These are phyloP conservation scores for Spizellomyces punctatus DNA, from an alignment of 192 early-diverging fungal genomes.

Conservation along the genomic window DNA sequence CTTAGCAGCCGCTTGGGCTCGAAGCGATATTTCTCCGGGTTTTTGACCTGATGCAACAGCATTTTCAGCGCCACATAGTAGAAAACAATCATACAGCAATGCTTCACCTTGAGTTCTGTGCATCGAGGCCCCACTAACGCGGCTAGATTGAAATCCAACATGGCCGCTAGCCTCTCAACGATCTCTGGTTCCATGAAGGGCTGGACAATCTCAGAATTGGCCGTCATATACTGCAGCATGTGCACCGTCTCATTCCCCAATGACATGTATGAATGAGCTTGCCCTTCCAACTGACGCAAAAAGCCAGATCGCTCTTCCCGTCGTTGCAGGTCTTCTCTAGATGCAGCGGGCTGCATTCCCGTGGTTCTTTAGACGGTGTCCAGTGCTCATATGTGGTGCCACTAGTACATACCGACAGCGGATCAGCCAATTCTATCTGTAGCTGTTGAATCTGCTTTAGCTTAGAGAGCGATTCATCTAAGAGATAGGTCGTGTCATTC, in stretches of 20 bases:
- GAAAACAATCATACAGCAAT: neutral
- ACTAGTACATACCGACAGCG: constrained; percentile 47
- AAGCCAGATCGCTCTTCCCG: constrained; percentile 65
- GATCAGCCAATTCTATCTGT: constrained; percentile 77
- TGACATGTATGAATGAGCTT: constrained; percentile 82
- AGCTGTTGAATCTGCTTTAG: constrained; percentile 80
- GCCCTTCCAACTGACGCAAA: constrained; percentile 73
- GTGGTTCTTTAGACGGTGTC: constrained; percentile 21
- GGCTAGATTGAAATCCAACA: constrained; percentile 94
- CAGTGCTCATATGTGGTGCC: neutral
- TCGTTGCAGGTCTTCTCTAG: constrained; percentile 42
- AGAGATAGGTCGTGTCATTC: constrained; percentile 93
- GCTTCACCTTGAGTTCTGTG: constrained; percentile 78
- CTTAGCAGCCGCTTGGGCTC: constrained; percentile 79
- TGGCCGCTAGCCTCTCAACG: constrained; percentile 91
- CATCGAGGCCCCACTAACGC: constrained; percentile 90
- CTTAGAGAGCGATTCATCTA: constrained; percentile 91
- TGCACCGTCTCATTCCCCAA: constrained; percentile 92
- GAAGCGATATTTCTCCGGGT: constrained; percentile 88
- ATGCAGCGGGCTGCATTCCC: constrained; percentile 33
- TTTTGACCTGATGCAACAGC: constrained; percentile 58
- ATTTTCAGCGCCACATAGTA: neutral
- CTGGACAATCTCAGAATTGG: constrained; percentile 64
- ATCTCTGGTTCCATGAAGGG: constrained; percentile 91
- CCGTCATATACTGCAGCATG: constrained; percentile 85